These are phyloP conservation scores for Tetraselmis striata DNA, from an alignment of 139 green algal genomes.

Conservation along the genomic window DNA sequence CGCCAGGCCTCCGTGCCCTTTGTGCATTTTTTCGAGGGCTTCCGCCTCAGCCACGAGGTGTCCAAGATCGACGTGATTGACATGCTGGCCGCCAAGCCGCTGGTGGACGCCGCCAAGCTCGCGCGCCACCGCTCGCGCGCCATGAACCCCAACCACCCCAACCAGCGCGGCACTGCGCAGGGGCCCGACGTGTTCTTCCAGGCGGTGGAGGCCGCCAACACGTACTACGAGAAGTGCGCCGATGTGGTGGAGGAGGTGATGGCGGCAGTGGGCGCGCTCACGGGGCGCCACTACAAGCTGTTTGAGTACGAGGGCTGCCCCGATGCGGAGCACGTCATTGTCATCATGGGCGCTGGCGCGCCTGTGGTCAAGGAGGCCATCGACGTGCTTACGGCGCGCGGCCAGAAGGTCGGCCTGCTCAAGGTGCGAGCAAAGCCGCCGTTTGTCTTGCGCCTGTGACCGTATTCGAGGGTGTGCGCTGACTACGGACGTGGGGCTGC, in stretches of 20 bases:
- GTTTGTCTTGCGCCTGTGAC: too few relatives aligned
- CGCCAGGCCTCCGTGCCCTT: slow-evolving; percentile 31
- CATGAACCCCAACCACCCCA: slow-evolving; percentile 34
- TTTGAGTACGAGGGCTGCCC: slow-evolving; percentile 45
- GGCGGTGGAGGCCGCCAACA: slow-evolving; percentile 39
- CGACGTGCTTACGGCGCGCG: slow-evolving; percentile 11
- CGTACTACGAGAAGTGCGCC: slow-evolving; percentile 21
- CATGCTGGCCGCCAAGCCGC: slow-evolving; percentile 14
- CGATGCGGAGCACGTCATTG: slow-evolving; percentile 34
- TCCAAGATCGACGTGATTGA: slow-evolving; percentile 33
- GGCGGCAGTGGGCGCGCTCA: slow-evolving; percentile 32
- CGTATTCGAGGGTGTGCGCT: too few relatives aligned
- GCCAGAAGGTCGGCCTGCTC: slow-evolving; percentile 38
- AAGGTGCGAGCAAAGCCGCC: too few relatives aligned
- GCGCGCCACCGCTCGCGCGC: slow-evolving; percentile 21
- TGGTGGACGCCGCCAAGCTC: background rate
- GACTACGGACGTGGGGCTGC: too few relatives aligned
- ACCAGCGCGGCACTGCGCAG: slow-evolving; percentile 43
- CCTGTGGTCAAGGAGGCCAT: slow-evolving; percentile 35
- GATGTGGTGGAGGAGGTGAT: slow-evolving; percentile 27
- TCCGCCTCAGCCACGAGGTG: slow-evolving; percentile 41
- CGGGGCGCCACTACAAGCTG: slow-evolving; percentile 36
- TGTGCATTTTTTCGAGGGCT: slow-evolving; percentile 43
- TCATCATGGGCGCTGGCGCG: slow-evolving; percentile 45
- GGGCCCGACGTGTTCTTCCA: slow-evolving; percentile 48